Conservation (phyloP, 1,284 basidiomycete species). For the Sporisorium scitamineum region DNA sequence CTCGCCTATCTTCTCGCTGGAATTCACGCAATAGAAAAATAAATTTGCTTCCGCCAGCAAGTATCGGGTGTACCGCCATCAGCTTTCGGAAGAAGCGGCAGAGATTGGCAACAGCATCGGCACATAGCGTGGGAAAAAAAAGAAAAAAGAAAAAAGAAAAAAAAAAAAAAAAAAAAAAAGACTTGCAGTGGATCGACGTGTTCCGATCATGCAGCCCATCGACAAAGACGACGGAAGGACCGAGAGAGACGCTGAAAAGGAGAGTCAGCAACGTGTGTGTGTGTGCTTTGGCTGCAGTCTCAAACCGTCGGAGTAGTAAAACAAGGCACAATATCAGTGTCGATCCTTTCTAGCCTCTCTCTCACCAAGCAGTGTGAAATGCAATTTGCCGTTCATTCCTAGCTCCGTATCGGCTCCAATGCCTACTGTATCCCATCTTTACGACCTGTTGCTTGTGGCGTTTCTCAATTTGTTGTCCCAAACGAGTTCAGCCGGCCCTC, state of each 20-base stretch:
- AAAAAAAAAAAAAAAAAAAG: no score
- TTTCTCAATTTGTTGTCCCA: not conserved
- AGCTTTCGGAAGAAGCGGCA: not conserved
- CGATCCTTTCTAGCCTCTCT: not conserved
- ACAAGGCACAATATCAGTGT: constrained; percentile 4
- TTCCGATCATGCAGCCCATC: no score
- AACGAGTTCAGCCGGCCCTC: constrained; percentile 2
- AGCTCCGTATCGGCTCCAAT: not conserved
- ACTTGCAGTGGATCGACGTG: no score
- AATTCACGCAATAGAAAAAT: not conserved
- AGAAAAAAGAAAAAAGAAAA: no score
- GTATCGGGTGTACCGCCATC: not conserved
- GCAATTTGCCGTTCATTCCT: not conserved
- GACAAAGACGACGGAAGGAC: no score
- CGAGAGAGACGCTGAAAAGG: not conserved
- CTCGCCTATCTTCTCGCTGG: constrained; percentile 7
- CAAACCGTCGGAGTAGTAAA: constrained; percentile 15
- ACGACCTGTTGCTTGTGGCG: not conserved
- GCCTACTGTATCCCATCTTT: not conserved
- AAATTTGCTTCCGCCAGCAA: not conserved
- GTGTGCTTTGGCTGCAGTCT: no score
- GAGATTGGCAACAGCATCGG: not conserved
- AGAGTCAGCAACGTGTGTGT: no score
- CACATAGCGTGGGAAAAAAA: not conserved
- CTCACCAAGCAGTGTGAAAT: no score